These are phyloP conservation scores for Sporothrix phasma DNA, from an alignment of 2,329 filamentous ascomycete genomes.

Conservation along the genomic window DNA sequence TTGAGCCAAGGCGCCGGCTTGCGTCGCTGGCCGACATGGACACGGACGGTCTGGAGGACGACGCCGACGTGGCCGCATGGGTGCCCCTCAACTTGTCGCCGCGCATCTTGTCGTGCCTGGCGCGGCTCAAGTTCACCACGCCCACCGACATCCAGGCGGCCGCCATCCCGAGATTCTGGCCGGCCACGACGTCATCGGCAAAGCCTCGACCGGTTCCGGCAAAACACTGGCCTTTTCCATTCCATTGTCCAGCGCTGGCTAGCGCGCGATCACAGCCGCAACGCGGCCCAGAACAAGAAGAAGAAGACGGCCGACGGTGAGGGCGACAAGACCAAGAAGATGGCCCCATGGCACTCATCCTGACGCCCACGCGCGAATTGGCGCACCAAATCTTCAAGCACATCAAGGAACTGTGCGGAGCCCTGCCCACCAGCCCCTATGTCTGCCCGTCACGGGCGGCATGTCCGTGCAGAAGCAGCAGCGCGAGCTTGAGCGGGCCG, in stretches of 20 bases:
- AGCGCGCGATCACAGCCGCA: constrained; percentile 21
- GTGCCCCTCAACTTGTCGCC: constrained; percentile 61
- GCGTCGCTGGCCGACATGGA: constrained; percentile 41
- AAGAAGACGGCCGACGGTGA: background rate
- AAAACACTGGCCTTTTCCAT: constrained; percentile 95
- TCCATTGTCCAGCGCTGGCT: constrained; percentile 79
- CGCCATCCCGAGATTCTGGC: constrained; percentile 73
- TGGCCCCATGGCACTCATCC: constrained; percentile 60
- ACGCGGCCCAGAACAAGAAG: constrained; percentile 23
- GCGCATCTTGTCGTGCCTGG: constrained; percentile 60
- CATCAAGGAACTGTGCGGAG: constrained; percentile 61
- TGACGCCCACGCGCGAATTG: constrained; percentile 87
- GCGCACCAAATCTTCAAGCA: constrained; percentile 86
- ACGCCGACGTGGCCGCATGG: constrained; percentile 71
- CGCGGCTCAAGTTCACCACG: constrained; percentile 66
- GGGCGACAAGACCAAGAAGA: background rate
- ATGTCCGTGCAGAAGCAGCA: constrained; percentile 93
- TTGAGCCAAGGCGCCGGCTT: constrained; percentile 41
- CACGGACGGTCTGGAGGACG: constrained; percentile 38
- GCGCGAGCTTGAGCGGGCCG: constrained; percentile 68
- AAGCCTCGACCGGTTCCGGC: constrained; percentile 90
- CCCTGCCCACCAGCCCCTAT: constrained; percentile 51
- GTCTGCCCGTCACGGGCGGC: constrained; percentile 85
- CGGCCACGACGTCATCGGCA: constrained; percentile 87
- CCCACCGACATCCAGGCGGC: constrained; percentile 75